Evolutionary conservation across 2,329 filamentous ascomycete species (phyloP), one percentile per base, ranked within the genome.

Genomic region (Ceratocystis smalleyi): DNA sequence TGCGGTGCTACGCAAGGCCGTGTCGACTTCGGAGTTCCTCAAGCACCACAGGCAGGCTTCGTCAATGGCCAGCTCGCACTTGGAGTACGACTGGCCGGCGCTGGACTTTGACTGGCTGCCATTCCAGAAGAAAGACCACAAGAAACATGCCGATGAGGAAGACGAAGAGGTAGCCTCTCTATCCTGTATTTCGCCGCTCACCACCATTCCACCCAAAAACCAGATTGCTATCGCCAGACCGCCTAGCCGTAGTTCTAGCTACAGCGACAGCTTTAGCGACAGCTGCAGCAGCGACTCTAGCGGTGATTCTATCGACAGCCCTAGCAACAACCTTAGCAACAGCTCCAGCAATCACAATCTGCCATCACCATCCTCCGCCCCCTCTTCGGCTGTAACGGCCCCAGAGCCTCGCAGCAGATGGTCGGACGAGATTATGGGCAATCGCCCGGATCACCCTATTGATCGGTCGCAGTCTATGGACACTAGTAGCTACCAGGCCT

Each of bases 51-150:
- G 43, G 10, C 59, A 47, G 43, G 59, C 59, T 15, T 61, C 59
- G 3, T 61, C 59, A 10, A 45, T 32, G 59, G 59, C 59, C 22
- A 61, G 59, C 40, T 61, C 59, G 5, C 17, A 47, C 17, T 27
- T 61, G 12, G 59, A 61, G 43, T 45, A 45, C 24, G 59, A 49
- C 22, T 61, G 43, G 59, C 59, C 59, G 3, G 59, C 43, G 12
- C 60, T 62, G 12, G 60, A 57, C 54, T 57, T 57, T 35, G 54
- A 57, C 54, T 57, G 54, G 54, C 54, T 57, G 12, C 54, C 54
- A 5, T 57, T 57, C n/a, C 54, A 57, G 32, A 57, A 57, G 2
- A 57, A 57, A 30, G 27, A n/a, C 5, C 19, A 17, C 22, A 27
- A 30, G 17, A 15, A 17, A 30, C 54, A 30, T 17, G 5, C 54